phyloP scores from a whole-genome alignment of 2,329 filamentous ascomycete genomes.

The Chaetomium globosum region DNA sequence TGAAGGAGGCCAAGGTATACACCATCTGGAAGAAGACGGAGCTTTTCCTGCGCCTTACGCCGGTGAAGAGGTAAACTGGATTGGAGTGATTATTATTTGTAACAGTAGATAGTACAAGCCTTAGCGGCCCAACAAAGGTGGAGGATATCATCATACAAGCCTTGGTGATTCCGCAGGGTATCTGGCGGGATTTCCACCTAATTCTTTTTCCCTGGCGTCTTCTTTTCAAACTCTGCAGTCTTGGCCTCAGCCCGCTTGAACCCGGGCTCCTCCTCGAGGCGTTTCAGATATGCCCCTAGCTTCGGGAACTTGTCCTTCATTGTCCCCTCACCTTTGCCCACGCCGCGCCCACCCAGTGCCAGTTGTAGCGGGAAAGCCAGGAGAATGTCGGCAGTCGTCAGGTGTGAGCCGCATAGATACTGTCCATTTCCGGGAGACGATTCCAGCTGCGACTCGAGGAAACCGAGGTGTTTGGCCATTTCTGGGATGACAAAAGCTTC shows the following conservation, averaged over 20 bases:
- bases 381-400: slow-evolving; percentile 56
- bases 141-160: not conserved
- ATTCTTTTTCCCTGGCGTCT: slow-evolving; percentile 27
- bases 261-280: slow-evolving; percentile 48
- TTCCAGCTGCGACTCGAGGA: slow-evolving; percentile 52
- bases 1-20: slow-evolving; percentile 43
- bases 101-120: not conserved
- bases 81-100: not conserved
- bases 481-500: slow-evolving; percentile 50
- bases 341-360: slow-evolving; percentile 47
- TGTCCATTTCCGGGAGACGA: slow-evolving; percentile 43
- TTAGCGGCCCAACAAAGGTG: not conserved
- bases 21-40: slow-evolving; percentile 47
- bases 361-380: slow-evolving; percentile 54
- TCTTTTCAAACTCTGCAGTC: slow-evolving; percentile 44
- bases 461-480: slow-evolving; percentile 47
- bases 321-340: slow-evolving; percentile 26
- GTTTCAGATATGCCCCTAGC: slow-evolving; percentile 49
- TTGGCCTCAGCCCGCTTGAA: slow-evolving; percentile 51
- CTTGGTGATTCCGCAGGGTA: not conserved
- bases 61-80: slow-evolving; percentile 29
- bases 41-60: slow-evolving; percentile 44
- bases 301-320: slow-evolving; percentile 41
- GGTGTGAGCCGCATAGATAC: slow-evolving; percentile 51
- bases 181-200: not conserved